Evolutionary conservation across 2,329 filamentous ascomycete genomes (phyloP).

Genomic region (Venturia carpophila): DNA sequence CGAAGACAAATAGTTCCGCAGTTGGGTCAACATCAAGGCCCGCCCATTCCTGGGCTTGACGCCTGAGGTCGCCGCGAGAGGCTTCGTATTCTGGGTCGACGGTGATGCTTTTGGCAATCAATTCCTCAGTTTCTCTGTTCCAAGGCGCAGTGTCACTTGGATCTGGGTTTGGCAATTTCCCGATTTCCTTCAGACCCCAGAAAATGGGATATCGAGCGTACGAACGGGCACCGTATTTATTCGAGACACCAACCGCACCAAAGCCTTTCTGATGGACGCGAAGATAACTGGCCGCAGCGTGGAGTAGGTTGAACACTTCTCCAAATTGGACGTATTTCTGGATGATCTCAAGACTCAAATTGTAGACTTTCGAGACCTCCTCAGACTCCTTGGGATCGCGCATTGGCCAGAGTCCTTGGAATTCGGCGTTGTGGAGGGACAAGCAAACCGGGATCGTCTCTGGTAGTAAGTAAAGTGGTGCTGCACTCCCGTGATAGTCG

Average conservation of each 20-base stretch:
- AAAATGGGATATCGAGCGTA: slow-evolving; percentile 62
- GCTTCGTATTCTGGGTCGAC: slow-evolving; percentile 51
- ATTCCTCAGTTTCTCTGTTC: slow-evolving; percentile 45
- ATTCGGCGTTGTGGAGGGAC: slow-evolving; percentile 62
- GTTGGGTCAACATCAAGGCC: slow-evolving; percentile 53
- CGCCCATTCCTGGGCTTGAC: slow-evolving; percentile 61
- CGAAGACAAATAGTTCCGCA: slow-evolving; percentile 60
- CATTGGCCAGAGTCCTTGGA: slow-evolving; percentile 63
- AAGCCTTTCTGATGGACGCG: slow-evolving; percentile 60
- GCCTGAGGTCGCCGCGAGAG: slow-evolving; percentile 45
- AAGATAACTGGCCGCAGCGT: slow-evolving; percentile 57
- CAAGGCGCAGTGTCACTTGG: slow-evolving; percentile 56
- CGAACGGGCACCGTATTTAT: slow-evolving; percentile 63
- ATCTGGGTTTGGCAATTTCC: slow-evolving; percentile 57
- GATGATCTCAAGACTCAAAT: slow-evolving; percentile 49
- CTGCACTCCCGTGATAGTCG: slow-evolving; percentile 54
- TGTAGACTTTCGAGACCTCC: slow-evolving; percentile 59
- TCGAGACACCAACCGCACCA: slow-evolving; percentile 59
- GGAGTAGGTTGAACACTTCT: slow-evolving; percentile 60
- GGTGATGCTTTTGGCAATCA: slow-evolving; percentile 30
- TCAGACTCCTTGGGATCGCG: slow-evolving; percentile 52
- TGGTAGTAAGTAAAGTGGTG: slow-evolving; percentile 57
- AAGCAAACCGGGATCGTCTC: slow-evolving; percentile 54
- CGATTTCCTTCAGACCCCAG: slow-evolving; percentile 57
- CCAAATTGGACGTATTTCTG: slow-evolving; percentile 59